Conservation (phyloP, 2,329 filamentous ascomycete species). For the Calycina herbarum region DNA sequence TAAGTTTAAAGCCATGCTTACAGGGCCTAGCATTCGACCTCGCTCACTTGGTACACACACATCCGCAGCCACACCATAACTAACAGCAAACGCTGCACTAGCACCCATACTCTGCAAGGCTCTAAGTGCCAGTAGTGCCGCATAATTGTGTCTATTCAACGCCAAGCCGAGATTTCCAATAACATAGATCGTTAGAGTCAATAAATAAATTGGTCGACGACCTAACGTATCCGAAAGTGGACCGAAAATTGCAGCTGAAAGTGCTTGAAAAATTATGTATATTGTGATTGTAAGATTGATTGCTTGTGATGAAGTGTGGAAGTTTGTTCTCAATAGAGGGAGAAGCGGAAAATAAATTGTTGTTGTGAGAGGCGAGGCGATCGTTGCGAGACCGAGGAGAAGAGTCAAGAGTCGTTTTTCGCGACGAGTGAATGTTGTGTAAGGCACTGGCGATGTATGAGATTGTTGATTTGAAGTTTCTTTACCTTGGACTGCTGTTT, state of each 20-base stretch:
- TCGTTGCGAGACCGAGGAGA: conserved; percentile 10
- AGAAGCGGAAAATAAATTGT: conserved; percentile 27
- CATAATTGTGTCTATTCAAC: conserved; percentile 42
- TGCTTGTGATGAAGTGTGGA: conserved; percentile 1
- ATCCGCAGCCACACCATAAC: conserved; percentile 67
- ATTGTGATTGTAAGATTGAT: conserved; percentile 29
- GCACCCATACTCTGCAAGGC: conserved; percentile 60
- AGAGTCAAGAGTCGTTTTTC: not conserved
- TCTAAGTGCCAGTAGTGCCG: conserved; percentile 51
- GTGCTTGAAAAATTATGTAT: conserved; percentile 48
- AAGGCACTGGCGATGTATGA: not conserved
- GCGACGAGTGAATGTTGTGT: not conserved
- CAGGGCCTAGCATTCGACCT: conserved; percentile 51
- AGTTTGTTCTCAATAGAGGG: conserved; percentile 15
- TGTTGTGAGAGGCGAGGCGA: conserved; percentile 20
- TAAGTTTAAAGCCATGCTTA: not conserved
- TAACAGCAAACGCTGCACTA: conserved; percentile 57
- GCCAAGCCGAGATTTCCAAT: conserved; percentile 54
- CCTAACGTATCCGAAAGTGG: conserved; percentile 54
- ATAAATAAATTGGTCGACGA: conserved; percentile 52
- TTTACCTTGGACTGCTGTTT: too few species aligned
- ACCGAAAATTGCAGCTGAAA: conserved; percentile 57
- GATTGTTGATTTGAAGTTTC: too few species aligned
- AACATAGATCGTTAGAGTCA: conserved; percentile 54
- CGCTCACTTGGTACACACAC: conserved; percentile 65